phyloP scores from a whole-genome alignment of 495 filamentous ascomycete genomes.

The Hypoxylon subgilvum region DNA sequence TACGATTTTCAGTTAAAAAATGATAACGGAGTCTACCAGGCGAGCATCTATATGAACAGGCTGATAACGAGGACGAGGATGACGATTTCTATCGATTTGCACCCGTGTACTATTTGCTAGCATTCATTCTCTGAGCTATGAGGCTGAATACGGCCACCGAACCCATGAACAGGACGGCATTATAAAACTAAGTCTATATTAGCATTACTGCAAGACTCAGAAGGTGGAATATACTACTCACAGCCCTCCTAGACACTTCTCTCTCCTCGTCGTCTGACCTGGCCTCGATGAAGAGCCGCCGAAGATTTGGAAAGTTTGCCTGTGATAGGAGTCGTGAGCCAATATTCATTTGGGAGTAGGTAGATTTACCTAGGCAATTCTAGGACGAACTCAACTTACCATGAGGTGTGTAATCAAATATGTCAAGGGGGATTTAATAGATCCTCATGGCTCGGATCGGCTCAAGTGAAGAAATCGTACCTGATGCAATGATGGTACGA shows the following conservation, averaged over 20 bases:
- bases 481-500: no score
- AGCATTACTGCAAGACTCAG: background rate
- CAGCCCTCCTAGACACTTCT: slow-evolving; percentile 89
- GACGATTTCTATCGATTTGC: no score
- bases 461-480: no score
- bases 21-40: background rate
- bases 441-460: no score
- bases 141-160: slow-evolving; percentile 93
- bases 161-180: slow-evolving; percentile 92
- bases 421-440: background rate
- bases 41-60: background rate
- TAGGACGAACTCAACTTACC: slow-evolving; percentile 22
- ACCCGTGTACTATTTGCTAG: slow-evolving; percentile 40
- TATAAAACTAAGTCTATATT: slow-evolving; percentile 79
- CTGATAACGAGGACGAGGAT: slow-evolving; percentile 4
- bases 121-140: slow-evolving; percentile 73
- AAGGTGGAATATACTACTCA: slow-evolving; percentile 52
- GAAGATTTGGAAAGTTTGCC: slow-evolving; percentile 92
- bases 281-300: slow-evolving; percentile 94
- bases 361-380: background rate
- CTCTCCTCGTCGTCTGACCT: slow-evolving; percentile 93
- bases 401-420: slow-evolving; percentile 4
- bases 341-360: background rate
- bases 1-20: background rate
- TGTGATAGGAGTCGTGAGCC: slow-evolving; percentile 28